A percentile compares a stretch with the other conserved stretches of the same genome.
Conservation (phyloP, 2,329 filamentous ascomycete genomes). For the Eurotiales sp. region DNA sequence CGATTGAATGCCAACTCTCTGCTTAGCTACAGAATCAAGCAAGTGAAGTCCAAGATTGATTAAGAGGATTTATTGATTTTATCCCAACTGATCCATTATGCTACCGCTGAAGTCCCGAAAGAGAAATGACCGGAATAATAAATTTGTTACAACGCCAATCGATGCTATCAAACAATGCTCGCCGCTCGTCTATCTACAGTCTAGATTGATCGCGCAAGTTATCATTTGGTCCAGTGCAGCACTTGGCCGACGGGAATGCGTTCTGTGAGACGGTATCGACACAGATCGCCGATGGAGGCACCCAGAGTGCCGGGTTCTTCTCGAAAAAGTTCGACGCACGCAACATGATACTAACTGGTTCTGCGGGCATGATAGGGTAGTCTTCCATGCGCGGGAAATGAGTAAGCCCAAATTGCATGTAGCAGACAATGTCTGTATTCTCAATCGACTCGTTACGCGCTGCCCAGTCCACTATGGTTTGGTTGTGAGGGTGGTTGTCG, state of each 20-base stretch:
- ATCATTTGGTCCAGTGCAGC: neutral
- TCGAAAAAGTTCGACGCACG: constrained; percentile 59
- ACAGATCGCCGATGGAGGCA: constrained; percentile 36
- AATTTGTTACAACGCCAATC: too few species aligned
- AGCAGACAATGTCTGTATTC: constrained; percentile 56
- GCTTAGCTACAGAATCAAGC: too few species aligned
- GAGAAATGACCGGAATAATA: too few species aligned
- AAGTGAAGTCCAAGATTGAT: too few species aligned
- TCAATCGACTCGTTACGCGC: constrained; percentile 50
- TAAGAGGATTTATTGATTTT: too few species aligned
- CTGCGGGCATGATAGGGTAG: constrained; percentile 58
- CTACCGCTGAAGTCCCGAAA: too few species aligned
- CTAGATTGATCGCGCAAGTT: constrained; percentile 5
- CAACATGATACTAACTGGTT: constrained; percentile 55
- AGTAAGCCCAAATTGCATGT: constrained; percentile 56
- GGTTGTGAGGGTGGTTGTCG: constrained; percentile 25
- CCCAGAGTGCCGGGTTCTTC: constrained; percentile 57
- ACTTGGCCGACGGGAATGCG: constrained; percentile 20
- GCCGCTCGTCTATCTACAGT: constrained; percentile 13
- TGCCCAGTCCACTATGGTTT: constrained; percentile 40
- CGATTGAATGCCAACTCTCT: too few species aligned
- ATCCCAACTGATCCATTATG: too few species aligned
- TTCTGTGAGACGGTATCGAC: constrained; percentile 26
- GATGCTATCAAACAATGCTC: too few species aligned
- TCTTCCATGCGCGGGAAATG: constrained; percentile 51